Conservation (phyloP, 495 filamentous ascomycete genomes). For the Lasiosphaeria miniovina region DNA sequence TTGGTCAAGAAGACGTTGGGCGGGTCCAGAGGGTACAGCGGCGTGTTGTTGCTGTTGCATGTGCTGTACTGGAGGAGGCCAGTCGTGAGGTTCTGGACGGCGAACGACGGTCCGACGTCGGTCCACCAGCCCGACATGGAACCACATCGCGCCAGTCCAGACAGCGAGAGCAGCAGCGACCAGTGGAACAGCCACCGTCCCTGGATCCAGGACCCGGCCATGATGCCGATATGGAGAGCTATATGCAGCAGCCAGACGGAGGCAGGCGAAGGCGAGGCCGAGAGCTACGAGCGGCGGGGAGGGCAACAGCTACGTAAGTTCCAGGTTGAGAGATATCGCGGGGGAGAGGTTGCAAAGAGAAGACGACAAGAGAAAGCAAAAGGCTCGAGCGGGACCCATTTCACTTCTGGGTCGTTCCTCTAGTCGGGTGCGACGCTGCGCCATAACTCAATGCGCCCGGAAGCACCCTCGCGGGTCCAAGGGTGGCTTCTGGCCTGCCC, state of each 20-base stretch:
- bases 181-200: conserved; percentile 1
- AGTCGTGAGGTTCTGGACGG: conserved; percentile 28
- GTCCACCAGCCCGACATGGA: conserved; percentile 33
- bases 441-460: too few relatives aligned
- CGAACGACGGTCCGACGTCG: conserved; percentile 21
- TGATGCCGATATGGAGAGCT: neutral
- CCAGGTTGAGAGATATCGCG: neutral
- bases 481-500: too few relatives aligned
- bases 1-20: conserved; percentile 12
- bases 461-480: too few relatives aligned
- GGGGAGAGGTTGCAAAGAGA: too few relatives aligned
- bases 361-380: too few relatives aligned
- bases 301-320: neutral
- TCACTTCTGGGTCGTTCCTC: too few relatives aligned
- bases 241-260: conserved; percentile 2
- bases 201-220: conserved; percentile 1
- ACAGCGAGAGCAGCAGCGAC: neutral
- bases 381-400: too few relatives aligned
- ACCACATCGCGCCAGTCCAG: conserved; percentile 4
- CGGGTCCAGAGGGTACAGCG: conserved; percentile 29
- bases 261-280: neutral
- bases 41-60: conserved; percentile 28
- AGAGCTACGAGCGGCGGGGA: neutral
- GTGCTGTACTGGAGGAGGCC: conserved; percentile 28
- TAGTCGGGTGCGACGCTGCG: too few relatives aligned